These are phyloP conservation scores for Salix purpurea DNA, from an alignment of 345 rosid genomes.

Conservation along the genomic window DNA sequence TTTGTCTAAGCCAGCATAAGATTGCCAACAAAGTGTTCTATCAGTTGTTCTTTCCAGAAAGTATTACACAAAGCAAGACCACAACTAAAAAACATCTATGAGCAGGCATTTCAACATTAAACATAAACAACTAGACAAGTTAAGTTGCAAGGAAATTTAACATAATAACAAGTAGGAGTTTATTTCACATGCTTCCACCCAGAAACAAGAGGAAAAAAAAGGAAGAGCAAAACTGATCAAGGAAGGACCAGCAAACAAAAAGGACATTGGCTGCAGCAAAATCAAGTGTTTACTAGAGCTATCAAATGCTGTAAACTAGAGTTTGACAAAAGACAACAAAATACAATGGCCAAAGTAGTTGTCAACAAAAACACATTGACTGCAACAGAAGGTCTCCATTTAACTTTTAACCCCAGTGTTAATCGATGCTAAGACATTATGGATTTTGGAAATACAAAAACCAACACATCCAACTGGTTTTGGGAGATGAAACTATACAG, in stretches of 20 bases:
- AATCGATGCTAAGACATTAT: not conserved
- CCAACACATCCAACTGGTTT: not conserved
- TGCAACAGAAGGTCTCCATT: not conserved
- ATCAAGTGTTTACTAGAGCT: not conserved
- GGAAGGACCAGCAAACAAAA: not conserved
- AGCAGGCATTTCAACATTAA: not conserved
- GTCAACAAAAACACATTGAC: not conserved
- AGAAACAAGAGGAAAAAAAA: not conserved
- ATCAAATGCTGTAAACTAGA: not conserved
- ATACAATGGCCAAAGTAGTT: not conserved
- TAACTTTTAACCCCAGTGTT: not conserved
- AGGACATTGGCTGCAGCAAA: not conserved
- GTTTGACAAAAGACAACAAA: not conserved
- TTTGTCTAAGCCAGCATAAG: not conserved
- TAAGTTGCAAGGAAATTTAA: not conserved
- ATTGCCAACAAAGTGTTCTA: not conserved
- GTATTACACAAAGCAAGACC: not conserved
- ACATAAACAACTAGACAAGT: not conserved
- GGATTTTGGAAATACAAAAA: not conserved
- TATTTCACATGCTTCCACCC: not conserved
- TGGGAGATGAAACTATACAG: not conserved
- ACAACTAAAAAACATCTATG: not conserved
- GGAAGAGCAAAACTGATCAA: not conserved
- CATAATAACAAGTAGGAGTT: not conserved
- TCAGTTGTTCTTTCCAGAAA: not conserved